These are phyloP conservation scores for Vanderwaltozyma verrucispora DNA, from an alignment of 805 yeast genomes.

Conservation along the genomic window DNA sequence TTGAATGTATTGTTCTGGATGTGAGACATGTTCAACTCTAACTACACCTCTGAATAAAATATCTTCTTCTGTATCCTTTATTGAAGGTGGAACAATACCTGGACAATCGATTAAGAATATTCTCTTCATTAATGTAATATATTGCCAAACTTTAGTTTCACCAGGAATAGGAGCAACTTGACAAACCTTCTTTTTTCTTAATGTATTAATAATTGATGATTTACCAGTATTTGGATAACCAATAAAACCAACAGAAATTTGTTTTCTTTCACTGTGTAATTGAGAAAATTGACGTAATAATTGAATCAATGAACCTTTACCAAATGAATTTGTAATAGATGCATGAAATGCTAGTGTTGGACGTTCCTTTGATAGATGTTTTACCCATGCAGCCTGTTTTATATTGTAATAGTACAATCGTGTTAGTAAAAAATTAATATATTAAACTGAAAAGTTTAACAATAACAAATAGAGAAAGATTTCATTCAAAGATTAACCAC, in stretches of 20 bases:
- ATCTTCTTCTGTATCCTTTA: constrained; percentile 83
- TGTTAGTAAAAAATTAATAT: neutral
- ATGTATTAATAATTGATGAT: constrained; percentile 88
- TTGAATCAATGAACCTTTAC: constrained; percentile 94
- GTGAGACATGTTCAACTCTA: constrained; percentile 92
- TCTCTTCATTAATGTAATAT: constrained; percentile 91
- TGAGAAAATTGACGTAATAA: constrained; percentile 85
- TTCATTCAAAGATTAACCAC: neutral
- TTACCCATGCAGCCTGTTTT: constrained; percentile 94
- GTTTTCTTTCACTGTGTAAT: constrained; percentile 85
- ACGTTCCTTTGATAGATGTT: constrained; percentile 77
- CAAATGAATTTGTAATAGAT: constrained; percentile 92
- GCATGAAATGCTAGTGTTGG: constrained; percentile 98
- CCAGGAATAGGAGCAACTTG: constrained; percentile 98
- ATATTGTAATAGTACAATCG: no score
- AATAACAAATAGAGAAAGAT: neutral
- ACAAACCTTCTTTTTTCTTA: constrained; percentile 92
- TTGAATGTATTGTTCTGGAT: constrained; percentile 93
- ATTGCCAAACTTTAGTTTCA: constrained; percentile 98
- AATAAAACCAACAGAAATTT: constrained; percentile 92
- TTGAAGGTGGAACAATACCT: constrained; percentile 95
- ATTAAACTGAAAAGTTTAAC: constrained; percentile 8
- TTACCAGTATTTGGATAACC: constrained; percentile 99
- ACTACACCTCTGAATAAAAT: constrained; percentile 94
- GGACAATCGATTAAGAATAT: constrained; percentile 96